Evolutionary conservation across 176 grass and related monocot genomes (phyloP).

Genomic region (Aegilops sharonensis): DNA sequence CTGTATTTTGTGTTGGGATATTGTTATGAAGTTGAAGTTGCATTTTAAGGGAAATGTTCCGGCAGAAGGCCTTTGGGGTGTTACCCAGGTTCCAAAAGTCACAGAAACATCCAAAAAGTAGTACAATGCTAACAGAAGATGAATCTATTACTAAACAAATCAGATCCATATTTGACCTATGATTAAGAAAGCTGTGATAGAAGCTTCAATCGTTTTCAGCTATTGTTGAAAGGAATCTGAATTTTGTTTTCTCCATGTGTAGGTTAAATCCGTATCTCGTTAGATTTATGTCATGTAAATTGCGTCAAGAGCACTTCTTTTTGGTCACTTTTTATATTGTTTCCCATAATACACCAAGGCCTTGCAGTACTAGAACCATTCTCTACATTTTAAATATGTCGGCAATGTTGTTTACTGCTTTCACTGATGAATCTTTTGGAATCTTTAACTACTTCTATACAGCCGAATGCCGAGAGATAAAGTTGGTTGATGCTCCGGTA

Average conservation of each 20-base stretch:
- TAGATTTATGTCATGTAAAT: background rate
- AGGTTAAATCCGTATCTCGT: background rate
- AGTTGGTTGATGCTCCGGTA: conserved; percentile 90
- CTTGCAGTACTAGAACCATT: background rate
- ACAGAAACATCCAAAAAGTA: background rate
- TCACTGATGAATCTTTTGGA: background rate
- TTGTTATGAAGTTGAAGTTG: background rate
- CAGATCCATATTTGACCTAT: background rate
- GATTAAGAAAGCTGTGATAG: background rate
- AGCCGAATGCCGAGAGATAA: conserved; percentile 70
- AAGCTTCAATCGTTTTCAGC: background rate
- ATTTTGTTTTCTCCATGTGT: background rate
- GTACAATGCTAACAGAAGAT: background rate
- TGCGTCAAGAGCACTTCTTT: background rate
- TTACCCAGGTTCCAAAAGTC: background rate
- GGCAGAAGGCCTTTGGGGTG: background rate
- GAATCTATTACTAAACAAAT: background rate
- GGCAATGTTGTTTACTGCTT: background rate
- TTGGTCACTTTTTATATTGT: background rate
- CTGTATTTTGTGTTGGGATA: background rate
- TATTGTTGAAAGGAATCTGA: background rate
- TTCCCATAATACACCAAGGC: background rate
- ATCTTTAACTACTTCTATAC: conserved; percentile 35
- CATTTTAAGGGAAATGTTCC: background rate
- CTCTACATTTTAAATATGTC: background rate